phyloP scores from a whole-genome alignment of 805 yeast genomes.

The Wickerhamiella australiensis region DNA sequence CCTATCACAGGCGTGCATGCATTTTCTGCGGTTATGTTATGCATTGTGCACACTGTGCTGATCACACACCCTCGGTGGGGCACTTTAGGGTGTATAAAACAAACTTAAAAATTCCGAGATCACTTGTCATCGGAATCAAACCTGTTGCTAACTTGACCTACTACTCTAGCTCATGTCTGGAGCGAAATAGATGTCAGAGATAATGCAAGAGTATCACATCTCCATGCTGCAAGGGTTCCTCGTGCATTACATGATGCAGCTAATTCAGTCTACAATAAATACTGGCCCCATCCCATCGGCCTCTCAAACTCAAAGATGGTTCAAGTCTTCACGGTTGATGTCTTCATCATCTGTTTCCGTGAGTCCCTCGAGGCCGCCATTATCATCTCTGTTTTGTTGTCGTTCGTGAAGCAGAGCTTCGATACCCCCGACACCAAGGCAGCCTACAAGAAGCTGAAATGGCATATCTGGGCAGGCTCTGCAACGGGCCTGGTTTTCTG shows the following conservation, averaged over 20 bases:
- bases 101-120: background rate
- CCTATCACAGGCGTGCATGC: constrained; percentile 5
- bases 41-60: background rate
- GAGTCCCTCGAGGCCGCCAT: constrained; percentile 89
- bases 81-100: background rate
- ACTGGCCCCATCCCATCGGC: background rate
- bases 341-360: constrained; percentile 85
- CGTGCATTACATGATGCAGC: constrained; percentile 9
- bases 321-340: constrained; percentile 47
- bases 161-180: background rate
- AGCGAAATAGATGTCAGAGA: background rate
- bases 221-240: background rate
- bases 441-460: constrained; percentile 49
- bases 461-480: constrained; percentile 84
- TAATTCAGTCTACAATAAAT: background rate
- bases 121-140: background rate
- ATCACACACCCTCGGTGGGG: background rate
- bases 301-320: constrained; percentile 28
- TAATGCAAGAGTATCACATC: background rate
- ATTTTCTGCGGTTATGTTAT: background rate
- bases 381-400: constrained; percentile 79
- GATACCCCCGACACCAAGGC: constrained; percentile 35
- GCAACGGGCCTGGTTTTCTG: constrained; percentile 62
- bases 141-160: background rate
- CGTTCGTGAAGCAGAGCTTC: constrained; percentile 82